Conservation (phyloP, 2,329 filamentous ascomycete genomes). For the Bipolaris victoriae region DNA sequence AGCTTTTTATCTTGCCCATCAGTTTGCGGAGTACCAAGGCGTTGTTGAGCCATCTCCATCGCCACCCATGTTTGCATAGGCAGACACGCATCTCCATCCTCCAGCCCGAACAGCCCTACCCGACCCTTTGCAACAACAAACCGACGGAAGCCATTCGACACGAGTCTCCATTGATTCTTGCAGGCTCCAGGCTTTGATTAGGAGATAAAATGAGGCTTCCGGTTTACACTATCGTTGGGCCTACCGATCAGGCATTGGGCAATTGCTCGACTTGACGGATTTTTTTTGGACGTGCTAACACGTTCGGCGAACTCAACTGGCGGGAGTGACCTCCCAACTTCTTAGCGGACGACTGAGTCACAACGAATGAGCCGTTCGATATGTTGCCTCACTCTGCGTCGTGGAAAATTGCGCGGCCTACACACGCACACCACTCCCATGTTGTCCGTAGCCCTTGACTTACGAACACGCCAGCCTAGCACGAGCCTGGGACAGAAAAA, state of each 20-base stretch:
- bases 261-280: not conserved
- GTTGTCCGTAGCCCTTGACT: not conserved
- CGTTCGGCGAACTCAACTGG: not conserved
- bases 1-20: conserved; percentile 3
- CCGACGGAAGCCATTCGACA: not conserved
- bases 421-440: not conserved
- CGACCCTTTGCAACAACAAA: not conserved
- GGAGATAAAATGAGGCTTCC: not conserved
- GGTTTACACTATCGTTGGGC: not conserved
- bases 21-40: conserved; percentile 1
- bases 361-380: not conserved
- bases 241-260: not conserved
- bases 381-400: not conserved
- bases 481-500: not conserved
- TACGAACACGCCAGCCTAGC: not conserved
- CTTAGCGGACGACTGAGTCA: not conserved
- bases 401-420: conserved; percentile 4
- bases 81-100: not conserved
- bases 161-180: not conserved
- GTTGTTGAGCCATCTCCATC: not conserved
- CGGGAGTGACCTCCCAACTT: not conserved
- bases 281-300: not conserved
- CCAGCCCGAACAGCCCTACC: not conserved
- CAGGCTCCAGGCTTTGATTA: not conserved
- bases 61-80: not conserved